Evolutionary conservation across 345 rosid genomes (phyloP).

Genomic region (Corchorus olitorius): DNA sequence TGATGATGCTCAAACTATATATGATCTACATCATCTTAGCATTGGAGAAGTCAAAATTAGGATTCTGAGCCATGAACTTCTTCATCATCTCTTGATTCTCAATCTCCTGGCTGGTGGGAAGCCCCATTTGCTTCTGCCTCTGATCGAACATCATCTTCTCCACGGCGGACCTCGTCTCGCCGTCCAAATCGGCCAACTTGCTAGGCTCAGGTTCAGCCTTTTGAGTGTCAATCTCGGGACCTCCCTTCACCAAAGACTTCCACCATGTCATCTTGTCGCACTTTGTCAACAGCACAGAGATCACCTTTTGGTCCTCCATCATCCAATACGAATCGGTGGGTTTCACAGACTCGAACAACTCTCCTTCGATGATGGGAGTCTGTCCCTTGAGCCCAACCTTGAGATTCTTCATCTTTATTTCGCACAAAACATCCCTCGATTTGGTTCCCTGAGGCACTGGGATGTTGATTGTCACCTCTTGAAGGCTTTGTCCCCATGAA

Average conservation of each 20-base stretch:
- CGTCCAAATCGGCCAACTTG: conserved; percentile 31
- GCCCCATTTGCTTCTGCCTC: conserved; percentile 31
- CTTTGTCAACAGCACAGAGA: conserved; percentile 33
- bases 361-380: conserved; percentile 27
- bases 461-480: conserved; percentile 27
- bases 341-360: conserved; percentile 27
- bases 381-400: conserved; percentile 30
- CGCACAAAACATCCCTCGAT: conserved; percentile 24
- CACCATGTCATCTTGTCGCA: conserved; percentile 26
- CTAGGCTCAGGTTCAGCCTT: conserved; percentile 35
- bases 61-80: conserved; percentile 29
- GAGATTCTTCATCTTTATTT: conserved; percentile 29
- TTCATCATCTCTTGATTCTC: conserved; percentile 26
- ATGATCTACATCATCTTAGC: neutral
- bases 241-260: conserved; percentile 35
- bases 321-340: conserved; percentile 26
- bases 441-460: conserved; percentile 34
- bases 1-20: neutral
- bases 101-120: conserved; percentile 31
- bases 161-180: conserved; percentile 23
- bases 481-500: conserved; percentile 36
- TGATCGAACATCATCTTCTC: conserved; percentile 41
- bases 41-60: conserved; percentile 7
- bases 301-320: conserved; percentile 30
- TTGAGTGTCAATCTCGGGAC: conserved; percentile 28